phyloP scores from a whole-genome alignment of 345 rosid species.

The Salix caprea region DNA sequence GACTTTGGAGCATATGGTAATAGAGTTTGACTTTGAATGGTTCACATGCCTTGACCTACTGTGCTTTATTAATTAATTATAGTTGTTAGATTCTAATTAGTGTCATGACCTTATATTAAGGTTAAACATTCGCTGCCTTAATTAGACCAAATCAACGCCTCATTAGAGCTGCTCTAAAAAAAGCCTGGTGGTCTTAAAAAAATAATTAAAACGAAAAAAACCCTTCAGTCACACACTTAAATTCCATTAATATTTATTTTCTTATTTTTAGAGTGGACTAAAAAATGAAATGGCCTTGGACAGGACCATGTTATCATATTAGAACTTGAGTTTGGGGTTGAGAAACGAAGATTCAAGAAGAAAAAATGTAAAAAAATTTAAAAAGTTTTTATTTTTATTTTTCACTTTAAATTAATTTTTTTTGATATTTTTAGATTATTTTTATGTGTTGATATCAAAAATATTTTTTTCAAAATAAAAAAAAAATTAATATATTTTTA shows the following conservation, averaged over 20 bases:
- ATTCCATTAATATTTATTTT: not conserved
- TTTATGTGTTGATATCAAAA: too few species aligned
- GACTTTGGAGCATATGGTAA: constrained; percentile 9
- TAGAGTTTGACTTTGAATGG: not conserved
- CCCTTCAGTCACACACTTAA: not conserved
- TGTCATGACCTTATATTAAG: not conserved
- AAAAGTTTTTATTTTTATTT: too few species aligned
- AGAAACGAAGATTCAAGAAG: too few species aligned
- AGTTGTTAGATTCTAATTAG: not conserved
- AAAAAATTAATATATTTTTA: too few species aligned
- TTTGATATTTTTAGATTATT: too few species aligned
- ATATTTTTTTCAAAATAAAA: too few species aligned
- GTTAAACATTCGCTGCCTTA: not conserved
- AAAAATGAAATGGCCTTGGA: not conserved
- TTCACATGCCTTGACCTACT: not conserved
- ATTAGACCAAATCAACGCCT: not conserved
- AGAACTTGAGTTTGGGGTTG: too few species aligned
- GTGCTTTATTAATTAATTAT: not conserved
- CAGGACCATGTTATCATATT: too few species aligned
- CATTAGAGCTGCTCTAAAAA: not conserved
- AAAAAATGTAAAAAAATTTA: too few species aligned
- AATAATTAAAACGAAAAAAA: not conserved
- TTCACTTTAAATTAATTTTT: too few species aligned
- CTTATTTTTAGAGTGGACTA: not conserved
- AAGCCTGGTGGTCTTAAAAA: not conserved